phyloP scores from a whole-genome alignment of 768 basidiomycete species.

The Zangia roseola region DNA sequence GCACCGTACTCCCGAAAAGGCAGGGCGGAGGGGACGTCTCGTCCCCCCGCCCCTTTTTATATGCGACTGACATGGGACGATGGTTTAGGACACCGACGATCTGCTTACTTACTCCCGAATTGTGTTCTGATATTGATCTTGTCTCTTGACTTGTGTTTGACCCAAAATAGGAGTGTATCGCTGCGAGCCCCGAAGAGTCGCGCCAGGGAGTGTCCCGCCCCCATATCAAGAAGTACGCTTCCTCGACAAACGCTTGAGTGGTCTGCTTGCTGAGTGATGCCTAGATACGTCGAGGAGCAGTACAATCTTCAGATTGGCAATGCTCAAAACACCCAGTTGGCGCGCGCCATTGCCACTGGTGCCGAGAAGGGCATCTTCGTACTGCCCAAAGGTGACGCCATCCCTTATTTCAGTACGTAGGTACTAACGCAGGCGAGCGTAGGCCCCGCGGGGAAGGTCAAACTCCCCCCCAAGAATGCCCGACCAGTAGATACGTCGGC shows the following conservation, averaged over 20 bases:
- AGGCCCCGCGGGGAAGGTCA: conserved; percentile 56
- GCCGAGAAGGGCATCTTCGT: conserved; percentile 80
- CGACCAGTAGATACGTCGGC: conserved; percentile 49
- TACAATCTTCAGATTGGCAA: conserved; percentile 82
- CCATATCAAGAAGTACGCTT: conserved; percentile 86
- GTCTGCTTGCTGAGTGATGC: conserved; percentile 18
- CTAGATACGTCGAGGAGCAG: conserved; percentile 77
- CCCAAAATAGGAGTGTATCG: conserved; percentile 75
- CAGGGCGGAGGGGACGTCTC: conserved; percentile 38
- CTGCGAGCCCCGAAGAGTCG: conserved; percentile 67
- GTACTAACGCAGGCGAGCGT: conserved; percentile 4
- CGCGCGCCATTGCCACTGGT: conserved; percentile 78
- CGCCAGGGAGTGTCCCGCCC: conserved; percentile 85
- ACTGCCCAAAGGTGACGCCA: conserved; percentile 76
- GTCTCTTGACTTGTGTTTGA: conserved; percentile 19
- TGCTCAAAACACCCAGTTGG: conserved; percentile 75
- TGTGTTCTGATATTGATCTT: conserved; percentile 8
- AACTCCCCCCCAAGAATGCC: conserved; percentile 62
- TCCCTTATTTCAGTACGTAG: not conserved
- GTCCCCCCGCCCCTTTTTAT: conserved; percentile 7
- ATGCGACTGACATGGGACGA: conserved; percentile 13
- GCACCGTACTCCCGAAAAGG: conserved; percentile 33
- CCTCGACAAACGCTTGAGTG: conserved; percentile 5
- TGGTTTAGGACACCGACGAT: conserved; percentile 1
- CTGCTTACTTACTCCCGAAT: conserved; percentile 6